phyloP scores from a whole-genome alignment of 108 stramenopile genomes.

The Asterionellopsis glacialis region DNA sequence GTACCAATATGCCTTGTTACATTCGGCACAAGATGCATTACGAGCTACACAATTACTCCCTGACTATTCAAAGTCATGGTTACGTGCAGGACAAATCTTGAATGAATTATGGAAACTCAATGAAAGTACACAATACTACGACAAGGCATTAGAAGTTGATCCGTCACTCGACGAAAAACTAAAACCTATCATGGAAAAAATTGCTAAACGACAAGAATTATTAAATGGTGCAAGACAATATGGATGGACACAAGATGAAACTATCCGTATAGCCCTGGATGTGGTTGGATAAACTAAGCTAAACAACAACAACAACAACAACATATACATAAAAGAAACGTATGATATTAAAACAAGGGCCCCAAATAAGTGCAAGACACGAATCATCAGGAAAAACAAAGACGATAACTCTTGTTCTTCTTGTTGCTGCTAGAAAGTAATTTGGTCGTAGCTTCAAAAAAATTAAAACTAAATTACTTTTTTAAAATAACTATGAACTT shows the following conservation, averaged over 20 bases:
- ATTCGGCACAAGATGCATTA: constrained; percentile 64
- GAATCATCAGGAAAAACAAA: no score
- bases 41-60: constrained; percentile 67
- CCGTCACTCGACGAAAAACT: constrained; percentile 33
- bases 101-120: constrained; percentile 63
- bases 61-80: constrained; percentile 43
- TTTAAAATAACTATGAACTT: no score
- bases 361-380: background rate
- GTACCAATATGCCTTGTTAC: constrained; percentile 73
- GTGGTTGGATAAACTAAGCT: constrained; percentile 29
- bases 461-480: no score
- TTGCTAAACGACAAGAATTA: constrained; percentile 48
- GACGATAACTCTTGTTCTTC: no score
- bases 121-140: constrained; percentile 61
- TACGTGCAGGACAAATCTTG: constrained; percentile 63
- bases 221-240: constrained; percentile 49
- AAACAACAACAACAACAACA: no score
- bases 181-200: constrained; percentile 37
- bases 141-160: constrained; percentile 60
- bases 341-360: no score
- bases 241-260: constrained; percentile 60
- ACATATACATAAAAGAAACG: no score
- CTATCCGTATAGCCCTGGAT: constrained; percentile 70
- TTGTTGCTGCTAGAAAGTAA: no score
- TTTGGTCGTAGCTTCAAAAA: no score